phyloP scores from a whole-genome alignment of 2,329 filamentous ascomycete species.

The Byssoonygena ceratinophila region DNA sequence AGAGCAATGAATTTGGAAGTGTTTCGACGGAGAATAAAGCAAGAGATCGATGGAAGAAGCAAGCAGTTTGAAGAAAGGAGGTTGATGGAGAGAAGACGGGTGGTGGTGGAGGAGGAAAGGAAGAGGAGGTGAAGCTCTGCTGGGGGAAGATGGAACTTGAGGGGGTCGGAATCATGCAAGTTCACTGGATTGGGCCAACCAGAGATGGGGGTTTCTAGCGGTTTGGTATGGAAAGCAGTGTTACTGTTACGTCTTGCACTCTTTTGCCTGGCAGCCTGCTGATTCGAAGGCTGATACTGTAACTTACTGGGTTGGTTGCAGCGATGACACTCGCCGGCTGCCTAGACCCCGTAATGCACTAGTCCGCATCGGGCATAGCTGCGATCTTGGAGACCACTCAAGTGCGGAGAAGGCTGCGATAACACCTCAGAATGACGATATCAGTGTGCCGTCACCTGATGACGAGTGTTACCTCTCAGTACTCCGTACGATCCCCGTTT shows the following conservation, averaged over 20 bases:
- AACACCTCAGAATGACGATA: background rate
- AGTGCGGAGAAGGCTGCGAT: slow-evolving; percentile 8
- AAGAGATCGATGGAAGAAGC: slow-evolving; percentile 12
- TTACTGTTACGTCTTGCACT: slow-evolving; percentile 7
- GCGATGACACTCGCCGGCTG: background rate
- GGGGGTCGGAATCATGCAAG: background rate
- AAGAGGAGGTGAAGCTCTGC: slow-evolving; percentile 16
- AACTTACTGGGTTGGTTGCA: background rate
- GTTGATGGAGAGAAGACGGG: slow-evolving; percentile 14
- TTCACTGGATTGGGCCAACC: background rate
- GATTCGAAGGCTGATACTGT: slow-evolving; percentile 6
- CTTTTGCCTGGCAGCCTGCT: background rate
- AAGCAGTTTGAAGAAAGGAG: background rate
- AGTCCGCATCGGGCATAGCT: background rate
- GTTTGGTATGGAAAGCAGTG: slow-evolving; percentile 4
- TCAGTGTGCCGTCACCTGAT: background rate
- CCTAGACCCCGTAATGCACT: background rate
- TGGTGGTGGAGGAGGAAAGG: slow-evolving; percentile 12
- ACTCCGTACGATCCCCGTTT: too few relatives aligned
- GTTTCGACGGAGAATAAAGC: slow-evolving; percentile 2
- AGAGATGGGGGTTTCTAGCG: background rate
- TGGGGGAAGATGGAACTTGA: slow-evolving; percentile 15
- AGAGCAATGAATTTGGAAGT: background rate
- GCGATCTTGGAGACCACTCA: background rate
- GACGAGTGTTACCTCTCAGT: background rate